Percentiles rank a stretch among this genome's conserved stretches.
Conservation (phyloP, 345 rosid genomes). For the Linum lewisii region DNA sequence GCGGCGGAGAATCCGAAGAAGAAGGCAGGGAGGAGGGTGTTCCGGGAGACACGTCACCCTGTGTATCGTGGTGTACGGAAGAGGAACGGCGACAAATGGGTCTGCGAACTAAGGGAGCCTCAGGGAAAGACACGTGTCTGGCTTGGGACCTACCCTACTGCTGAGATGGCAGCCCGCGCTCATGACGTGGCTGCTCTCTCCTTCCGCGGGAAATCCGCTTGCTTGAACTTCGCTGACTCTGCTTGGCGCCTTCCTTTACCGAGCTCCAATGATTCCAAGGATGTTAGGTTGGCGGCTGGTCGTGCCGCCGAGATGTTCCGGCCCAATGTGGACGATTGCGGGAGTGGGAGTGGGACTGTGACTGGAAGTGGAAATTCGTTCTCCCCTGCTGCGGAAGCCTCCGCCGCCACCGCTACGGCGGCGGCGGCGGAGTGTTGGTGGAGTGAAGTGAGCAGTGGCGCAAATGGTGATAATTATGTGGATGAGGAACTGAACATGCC, state of each 20-base stretch:
- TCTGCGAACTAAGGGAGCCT: slow-evolving; percentile 78
- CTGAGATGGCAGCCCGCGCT: slow-evolving; percentile 92
- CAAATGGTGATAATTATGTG: slow-evolving; percentile 27
- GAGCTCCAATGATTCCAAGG: slow-evolving; percentile 44
- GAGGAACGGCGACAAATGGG: slow-evolving; percentile 81
- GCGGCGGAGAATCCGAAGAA: slow-evolving; percentile 70
- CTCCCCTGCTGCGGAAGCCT: too few relatives aligned
- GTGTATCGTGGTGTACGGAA: slow-evolving; percentile 66
- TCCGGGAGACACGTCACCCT: slow-evolving; percentile 80
- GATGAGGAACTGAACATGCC: slow-evolving; percentile 76
- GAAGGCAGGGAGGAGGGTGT: slow-evolving; percentile 76
- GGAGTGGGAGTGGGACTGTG: slow-evolving; percentile 6
- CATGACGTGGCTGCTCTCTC: slow-evolving; percentile 84
- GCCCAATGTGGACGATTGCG: slow-evolving; percentile 18
- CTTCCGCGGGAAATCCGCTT: slow-evolving; percentile 62
- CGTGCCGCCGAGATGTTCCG: slow-evolving; percentile 42
- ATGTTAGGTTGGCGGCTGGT: slow-evolving; percentile 63
- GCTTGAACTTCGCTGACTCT: slow-evolving; percentile 89
- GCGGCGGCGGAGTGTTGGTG: not conserved
- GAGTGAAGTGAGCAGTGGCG: not conserved
- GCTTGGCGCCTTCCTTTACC: slow-evolving; percentile 68
- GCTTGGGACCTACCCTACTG: slow-evolving; percentile 67
- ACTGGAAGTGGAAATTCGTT: not conserved
- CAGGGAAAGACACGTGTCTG: slow-evolving; percentile 77
- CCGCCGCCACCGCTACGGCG: not conserved